Conservation (phyloP, 2,329 filamentous ascomycete genomes). For the Ophiocordyceps sinensis region DNA sequence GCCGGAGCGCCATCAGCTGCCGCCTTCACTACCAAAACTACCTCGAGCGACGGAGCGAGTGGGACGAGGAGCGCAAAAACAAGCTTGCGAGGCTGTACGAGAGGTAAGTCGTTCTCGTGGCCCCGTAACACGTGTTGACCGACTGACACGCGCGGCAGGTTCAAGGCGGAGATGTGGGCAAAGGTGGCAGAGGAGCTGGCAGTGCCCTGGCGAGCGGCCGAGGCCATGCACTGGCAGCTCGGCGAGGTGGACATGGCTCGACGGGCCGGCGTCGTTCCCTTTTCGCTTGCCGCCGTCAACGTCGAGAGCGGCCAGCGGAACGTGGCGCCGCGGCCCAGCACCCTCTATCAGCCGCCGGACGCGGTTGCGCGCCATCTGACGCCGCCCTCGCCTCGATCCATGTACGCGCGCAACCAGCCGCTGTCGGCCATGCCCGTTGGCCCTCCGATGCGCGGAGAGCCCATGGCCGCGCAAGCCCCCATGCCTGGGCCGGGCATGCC, state of each 20-base stretch:
- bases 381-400: slow-evolving; percentile 23
- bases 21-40: slow-evolving; percentile 96
- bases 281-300: slow-evolving; percentile 50
- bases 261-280: slow-evolving; percentile 78
- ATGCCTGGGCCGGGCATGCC: slow-evolving; percentile 6
- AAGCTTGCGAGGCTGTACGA: slow-evolving; percentile 91
- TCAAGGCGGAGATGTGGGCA: slow-evolving; percentile 96
- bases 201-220: slow-evolving; percentile 86
- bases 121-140: no score
- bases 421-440: slow-evolving; percentile 16
- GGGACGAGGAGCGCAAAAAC: slow-evolving; percentile 96
- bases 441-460: slow-evolving; percentile 10
- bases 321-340: slow-evolving; percentile 22
- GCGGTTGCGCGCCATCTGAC: slow-evolving; percentile 27
- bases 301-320: slow-evolving; percentile 26
- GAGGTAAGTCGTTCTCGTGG: slow-evolving; percentile 44
- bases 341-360: slow-evolving; percentile 32
- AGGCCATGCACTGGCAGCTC: slow-evolving; percentile 97
- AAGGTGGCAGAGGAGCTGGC: slow-evolving; percentile 91
- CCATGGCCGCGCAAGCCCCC: slow-evolving; percentile 3
- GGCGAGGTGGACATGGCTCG: slow-evolving; percentile 89
- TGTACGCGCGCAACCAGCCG: slow-evolving; percentile 23
- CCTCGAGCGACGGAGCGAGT: slow-evolving; percentile 79
- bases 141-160: no score
- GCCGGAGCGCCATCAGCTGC: slow-evolving; percentile 86